These are phyloP conservation scores for Cutaneotrichosporon mucoides DNA, from an alignment of 1,284 basidiomycete genomes.

Conservation along the genomic window DNA sequence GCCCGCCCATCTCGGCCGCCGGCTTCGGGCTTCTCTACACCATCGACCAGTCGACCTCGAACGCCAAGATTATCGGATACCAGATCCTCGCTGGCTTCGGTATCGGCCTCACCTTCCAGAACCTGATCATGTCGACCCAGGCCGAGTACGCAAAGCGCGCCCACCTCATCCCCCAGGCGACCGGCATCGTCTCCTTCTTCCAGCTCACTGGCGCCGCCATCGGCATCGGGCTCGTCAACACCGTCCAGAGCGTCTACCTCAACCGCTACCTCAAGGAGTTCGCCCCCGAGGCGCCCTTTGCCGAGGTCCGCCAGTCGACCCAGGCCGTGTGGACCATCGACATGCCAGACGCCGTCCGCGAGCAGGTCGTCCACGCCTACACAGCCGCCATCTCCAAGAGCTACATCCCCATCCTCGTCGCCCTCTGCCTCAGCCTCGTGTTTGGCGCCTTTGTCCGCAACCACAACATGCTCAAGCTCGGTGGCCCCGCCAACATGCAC, in stretches of 20 bases:
- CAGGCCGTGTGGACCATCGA: slow-evolving; percentile 34
- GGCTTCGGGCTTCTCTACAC: slow-evolving; percentile 54
- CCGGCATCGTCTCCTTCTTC: slow-evolving; percentile 47
- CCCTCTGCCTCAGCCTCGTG: slow-evolving; percentile 42
- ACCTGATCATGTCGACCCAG: slow-evolving; percentile 50
- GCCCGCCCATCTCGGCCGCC: slow-evolving; percentile 39
- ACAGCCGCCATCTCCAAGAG: slow-evolving; percentile 46
- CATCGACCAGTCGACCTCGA: slow-evolving; percentile 41
- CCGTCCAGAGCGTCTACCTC: slow-evolving; percentile 44
- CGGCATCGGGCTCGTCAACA: slow-evolving; percentile 50
- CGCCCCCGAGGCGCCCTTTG: slow-evolving; percentile 38
- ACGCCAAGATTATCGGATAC: slow-evolving; percentile 49
- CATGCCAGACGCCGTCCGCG: slow-evolving; percentile 33
- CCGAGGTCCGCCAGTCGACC: slow-evolving; percentile 35
- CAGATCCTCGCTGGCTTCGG: slow-evolving; percentile 52
- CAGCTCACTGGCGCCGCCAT: slow-evolving; percentile 51
- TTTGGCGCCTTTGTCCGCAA: slow-evolving; percentile 47
- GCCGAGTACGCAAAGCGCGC: slow-evolving; percentile 47
- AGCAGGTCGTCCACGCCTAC: slow-evolving; percentile 51
- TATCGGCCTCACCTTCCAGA: slow-evolving; percentile 40
- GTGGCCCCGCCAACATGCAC: slow-evolving; percentile 11
- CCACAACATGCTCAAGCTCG: slow-evolving; percentile 47
- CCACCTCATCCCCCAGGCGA: slow-evolving; percentile 39
- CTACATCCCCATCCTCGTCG: slow-evolving; percentile 51
- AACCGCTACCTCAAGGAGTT: slow-evolving; percentile 29